phyloP scores from a whole-genome alignment of 352 stramenopile species.

The Pythium insidiosum region DNA sequence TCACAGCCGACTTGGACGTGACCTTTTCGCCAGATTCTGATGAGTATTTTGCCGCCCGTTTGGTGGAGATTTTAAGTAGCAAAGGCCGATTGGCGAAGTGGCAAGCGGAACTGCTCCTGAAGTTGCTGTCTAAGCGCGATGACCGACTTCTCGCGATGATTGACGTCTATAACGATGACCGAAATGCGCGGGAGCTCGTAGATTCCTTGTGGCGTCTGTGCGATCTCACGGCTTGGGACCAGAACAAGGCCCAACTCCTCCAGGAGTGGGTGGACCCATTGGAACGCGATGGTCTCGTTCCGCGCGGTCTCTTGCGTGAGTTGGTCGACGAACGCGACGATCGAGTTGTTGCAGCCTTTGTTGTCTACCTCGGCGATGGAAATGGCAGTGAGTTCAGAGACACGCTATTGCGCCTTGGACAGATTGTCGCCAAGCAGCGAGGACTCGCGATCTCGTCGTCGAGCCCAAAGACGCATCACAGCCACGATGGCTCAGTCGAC shows the following conservation, averaged over 20 bases:
- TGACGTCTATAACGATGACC: constrained; percentile 45
- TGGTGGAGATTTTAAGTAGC: constrained; percentile 28
- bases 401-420: constrained; percentile 38
- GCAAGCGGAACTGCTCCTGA: constrained; percentile 57
- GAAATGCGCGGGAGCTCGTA: constrained; percentile 32
- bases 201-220: constrained; percentile 52
- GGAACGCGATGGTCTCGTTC: constrained; percentile 18
- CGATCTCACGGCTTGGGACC: constrained; percentile 55
- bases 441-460: neutral
- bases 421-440: constrained; percentile 19
- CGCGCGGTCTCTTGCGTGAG: constrained; percentile 26
- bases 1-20: constrained; percentile 2
- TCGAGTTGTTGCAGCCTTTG: constrained; percentile 55
- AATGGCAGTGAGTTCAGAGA: constrained; percentile 61
- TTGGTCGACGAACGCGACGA: constrained; percentile 44
- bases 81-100: constrained; percentile 33
- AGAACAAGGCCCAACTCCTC: constrained; percentile 38
- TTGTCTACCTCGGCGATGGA: constrained; percentile 55
- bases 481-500: neutral
- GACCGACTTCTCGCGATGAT: constrained; percentile 42
- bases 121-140: constrained; percentile 28
- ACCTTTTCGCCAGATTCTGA: constrained; percentile 17
- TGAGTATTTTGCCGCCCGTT: constrained; percentile 14
- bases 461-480: neutral
- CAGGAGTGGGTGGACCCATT: constrained; percentile 48